Base-by-base conservation (phyloP, 768 basidiomycete genomes). In the Termitomyces sp. region DNA sequence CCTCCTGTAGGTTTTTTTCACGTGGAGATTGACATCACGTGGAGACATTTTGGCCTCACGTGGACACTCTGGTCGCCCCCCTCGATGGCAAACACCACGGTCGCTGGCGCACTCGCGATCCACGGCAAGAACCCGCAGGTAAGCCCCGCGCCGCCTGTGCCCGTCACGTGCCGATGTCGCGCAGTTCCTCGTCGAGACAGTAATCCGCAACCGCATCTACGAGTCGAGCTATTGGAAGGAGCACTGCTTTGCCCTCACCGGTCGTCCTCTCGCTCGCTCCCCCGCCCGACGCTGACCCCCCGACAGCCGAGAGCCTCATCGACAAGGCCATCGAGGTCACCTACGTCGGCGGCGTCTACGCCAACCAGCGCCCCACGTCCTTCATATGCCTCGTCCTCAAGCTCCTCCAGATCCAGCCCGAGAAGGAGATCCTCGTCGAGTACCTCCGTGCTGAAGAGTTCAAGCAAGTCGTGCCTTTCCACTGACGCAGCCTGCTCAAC, bases 51-150 rank as follows among this genome's bases (percentile, higher is more conserved):
- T n/a, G n/a, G n/a, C n/a, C n/a, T n/a, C n/a, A n/a, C n/a, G n/a
- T n/a, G n/a, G n/a, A n/a, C n/a, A n/a, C n/a, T n/a, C n/a, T n/a
- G n/a, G n/a, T n/a, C 12, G 8, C 37, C 0, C 18, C 3, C 12
- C 16, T 3, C 37, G 53, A 96, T 97, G 94, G 92, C 94, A 45
- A 96, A 94, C 70, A 93, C 92, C 31, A 95, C 94, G n/a, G 79
- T 94, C 58, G 78, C 81, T 53, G 94, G 94, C 26, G 93, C 94
- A 22, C 77, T 78, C 45, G 84, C 92, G n/a, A 89, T 98, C 65
- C 96, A 98, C 68, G 96, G 96, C 51, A 90, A 94, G 66, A 98
- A 98, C 73, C 95, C 95, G 12, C 95, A 98, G 81, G 95, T 94
- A 68, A 53, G 66, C 44, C 15, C 15, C 41, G 15, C 24, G 22